These are phyloP conservation scores for Cladophialophora psammophila DNA, from an alignment of 2,329 filamentous ascomycete genomes.

Conservation along the genomic window DNA sequence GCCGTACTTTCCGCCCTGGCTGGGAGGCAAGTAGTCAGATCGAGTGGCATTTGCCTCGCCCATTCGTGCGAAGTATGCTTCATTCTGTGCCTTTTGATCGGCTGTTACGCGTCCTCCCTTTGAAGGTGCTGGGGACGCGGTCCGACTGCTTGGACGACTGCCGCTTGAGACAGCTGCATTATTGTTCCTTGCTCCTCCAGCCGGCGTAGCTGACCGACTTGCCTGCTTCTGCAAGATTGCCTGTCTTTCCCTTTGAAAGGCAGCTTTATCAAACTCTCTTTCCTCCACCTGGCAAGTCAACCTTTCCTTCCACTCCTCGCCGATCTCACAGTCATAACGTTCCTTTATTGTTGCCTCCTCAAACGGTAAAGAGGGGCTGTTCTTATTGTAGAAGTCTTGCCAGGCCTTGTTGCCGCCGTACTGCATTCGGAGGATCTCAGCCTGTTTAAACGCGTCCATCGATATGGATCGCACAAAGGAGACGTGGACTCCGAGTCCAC, in stretches of 20 bases:
- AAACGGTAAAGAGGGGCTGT: slow-evolving; percentile 73
- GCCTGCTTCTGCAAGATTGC: slow-evolving; percentile 48
- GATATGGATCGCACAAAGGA: slow-evolving; percentile 97
- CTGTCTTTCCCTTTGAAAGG: slow-evolving; percentile 60
- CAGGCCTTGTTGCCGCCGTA: slow-evolving; percentile 88
- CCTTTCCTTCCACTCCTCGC: slow-evolving; percentile 94
- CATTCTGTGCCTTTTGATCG: slow-evolving; percentile 72
- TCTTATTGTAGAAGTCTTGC: slow-evolving; percentile 84
- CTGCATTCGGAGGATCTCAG: slow-evolving; percentile 93
- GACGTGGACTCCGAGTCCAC: slow-evolving; percentile 94
- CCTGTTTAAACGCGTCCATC: slow-evolving; percentile 97
- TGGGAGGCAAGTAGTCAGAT: slow-evolving; percentile 77
- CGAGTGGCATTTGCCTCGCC: slow-evolving; percentile 82
- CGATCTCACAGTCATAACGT: slow-evolving; percentile 85
- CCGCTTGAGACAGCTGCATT: slow-evolving; percentile 41
- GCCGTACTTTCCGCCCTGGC: slow-evolving; percentile 87
- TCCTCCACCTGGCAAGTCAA: slow-evolving; percentile 87
- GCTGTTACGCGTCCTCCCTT: slow-evolving; percentile 41
- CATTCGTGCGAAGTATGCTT: slow-evolving; percentile 87
- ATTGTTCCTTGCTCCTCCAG: slow-evolving; percentile 41
- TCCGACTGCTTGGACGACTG: slow-evolving; percentile 33
- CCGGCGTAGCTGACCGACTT: slow-evolving; percentile 49
- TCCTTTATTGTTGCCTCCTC: slow-evolving; percentile 90
- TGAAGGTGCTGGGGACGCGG: slow-evolving; percentile 43
- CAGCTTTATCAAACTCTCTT: slow-evolving; percentile 79